phyloP scores from a whole-genome alignment of 2,329 filamentous ascomycete species.

The Ascochyta viciae-villosae region DNA sequence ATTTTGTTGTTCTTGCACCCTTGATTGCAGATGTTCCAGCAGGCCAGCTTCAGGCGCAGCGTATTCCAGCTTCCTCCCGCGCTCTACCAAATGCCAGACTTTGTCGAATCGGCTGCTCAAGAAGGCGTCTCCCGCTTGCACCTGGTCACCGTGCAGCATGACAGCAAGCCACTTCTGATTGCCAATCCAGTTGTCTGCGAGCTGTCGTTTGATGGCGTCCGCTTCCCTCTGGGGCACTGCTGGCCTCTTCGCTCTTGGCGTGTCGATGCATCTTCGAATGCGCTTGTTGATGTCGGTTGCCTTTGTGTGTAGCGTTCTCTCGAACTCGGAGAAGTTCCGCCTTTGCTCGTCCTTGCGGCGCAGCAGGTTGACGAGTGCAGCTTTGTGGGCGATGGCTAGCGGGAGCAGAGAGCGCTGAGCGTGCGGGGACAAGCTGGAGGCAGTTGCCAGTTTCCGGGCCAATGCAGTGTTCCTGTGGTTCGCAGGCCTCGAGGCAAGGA shows the following conservation, averaged over 20 bases:
- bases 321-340: conserved; percentile 68
- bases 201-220: conserved; percentile 60
- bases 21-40: conserved; percentile 73
- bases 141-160: conserved; percentile 71
- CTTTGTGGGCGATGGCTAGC: conserved; percentile 76
- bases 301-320: conserved; percentile 69
- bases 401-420: conserved; percentile 60
- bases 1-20: conserved; percentile 70
- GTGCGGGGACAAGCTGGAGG: conserved; percentile 38
- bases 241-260: conserved; percentile 31
- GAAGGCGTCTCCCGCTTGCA: conserved; percentile 65
- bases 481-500: conserved; percentile 61
- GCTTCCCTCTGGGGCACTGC: conserved; percentile 44
- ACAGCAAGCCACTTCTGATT: conserved; percentile 76
- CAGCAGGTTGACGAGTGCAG: conserved; percentile 67
- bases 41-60: conserved; percentile 62
- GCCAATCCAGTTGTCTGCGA: conserved; percentile 80
- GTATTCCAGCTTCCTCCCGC: conserved; percentile 64
- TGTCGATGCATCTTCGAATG: conserved; percentile 52
- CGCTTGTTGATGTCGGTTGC: conserved; percentile 64
- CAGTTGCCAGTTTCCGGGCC: conserved; percentile 60
- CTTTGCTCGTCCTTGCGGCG: conserved; percentile 66
- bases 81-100: conserved; percentile 73
- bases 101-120: conserved; percentile 71
- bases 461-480: conserved; percentile 39